These are phyloP conservation scores for Pseudocercospora fuligena DNA, from an alignment of 2,329 filamentous ascomycete genomes.

Conservation along the genomic window DNA sequence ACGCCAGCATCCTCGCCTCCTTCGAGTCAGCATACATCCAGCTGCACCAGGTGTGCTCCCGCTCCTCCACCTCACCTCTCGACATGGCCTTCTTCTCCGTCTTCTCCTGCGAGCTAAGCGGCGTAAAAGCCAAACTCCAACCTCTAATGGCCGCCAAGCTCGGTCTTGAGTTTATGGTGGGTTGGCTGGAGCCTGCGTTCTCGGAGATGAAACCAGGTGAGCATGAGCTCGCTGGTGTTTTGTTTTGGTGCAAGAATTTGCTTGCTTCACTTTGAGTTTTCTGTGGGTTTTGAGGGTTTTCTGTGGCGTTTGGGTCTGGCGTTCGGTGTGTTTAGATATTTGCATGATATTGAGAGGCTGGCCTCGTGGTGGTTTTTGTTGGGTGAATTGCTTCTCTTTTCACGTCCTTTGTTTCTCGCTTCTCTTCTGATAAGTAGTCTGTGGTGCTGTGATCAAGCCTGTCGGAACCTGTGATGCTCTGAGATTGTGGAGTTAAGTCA, in stretches of 20 bases:
- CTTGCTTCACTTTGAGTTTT: too few relatives aligned
- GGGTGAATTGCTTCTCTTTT: background rate
- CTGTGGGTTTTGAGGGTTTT: background rate
- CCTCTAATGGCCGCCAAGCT: background rate
- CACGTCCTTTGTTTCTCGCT: background rate
- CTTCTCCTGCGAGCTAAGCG: background rate
- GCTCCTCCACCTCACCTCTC: background rate
- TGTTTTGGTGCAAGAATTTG: background rate
- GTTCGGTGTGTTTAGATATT: too few relatives aligned
- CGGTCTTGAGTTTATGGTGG: background rate
- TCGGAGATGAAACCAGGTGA: background rate
- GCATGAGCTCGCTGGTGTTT: background rate
- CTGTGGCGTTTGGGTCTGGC: too few relatives aligned
- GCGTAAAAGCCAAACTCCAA: background rate
- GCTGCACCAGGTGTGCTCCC: background rate
- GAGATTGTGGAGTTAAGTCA: too few relatives aligned
- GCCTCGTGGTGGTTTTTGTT: too few relatives aligned
- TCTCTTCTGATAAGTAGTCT: background rate
- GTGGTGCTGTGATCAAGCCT: background rate
- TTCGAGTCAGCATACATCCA: background rate
- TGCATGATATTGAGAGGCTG: too few relatives aligned
- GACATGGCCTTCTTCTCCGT: too few relatives aligned
- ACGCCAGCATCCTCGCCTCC: background rate
- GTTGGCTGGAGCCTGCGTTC: background rate
- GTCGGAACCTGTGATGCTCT: too few relatives aligned